Percentiles rank a stretch among this genome's conserved stretches.
Evolutionary conservation across 352 stramenopile species (phyloP).

Genomic region (Phytophthora citrophthora): DNA sequence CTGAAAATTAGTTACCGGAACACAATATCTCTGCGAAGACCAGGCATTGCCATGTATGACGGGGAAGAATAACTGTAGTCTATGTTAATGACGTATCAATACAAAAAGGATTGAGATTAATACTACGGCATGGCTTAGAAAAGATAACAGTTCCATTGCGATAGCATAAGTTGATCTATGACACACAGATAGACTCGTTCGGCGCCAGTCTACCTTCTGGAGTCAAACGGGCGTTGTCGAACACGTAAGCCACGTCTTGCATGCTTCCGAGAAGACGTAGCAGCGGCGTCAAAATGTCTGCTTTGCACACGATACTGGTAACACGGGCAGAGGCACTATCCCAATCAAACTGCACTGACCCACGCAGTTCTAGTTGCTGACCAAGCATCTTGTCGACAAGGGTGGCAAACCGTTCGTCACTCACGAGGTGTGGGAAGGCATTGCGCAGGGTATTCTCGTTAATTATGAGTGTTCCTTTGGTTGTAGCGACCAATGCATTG

Average conservation of each 20-base stretch:
- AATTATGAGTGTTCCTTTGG: slow-evolving; percentile 1
- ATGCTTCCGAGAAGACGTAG: slow-evolving; percentile 1
- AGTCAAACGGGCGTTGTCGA: slow-evolving; percentile 2
- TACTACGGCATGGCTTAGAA: not conserved
- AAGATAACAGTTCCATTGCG: not conserved
- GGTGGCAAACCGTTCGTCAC: not conserved
- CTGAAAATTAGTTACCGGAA: no score
- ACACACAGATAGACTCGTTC: not conserved
- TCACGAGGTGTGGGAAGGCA: slow-evolving; percentile 5
- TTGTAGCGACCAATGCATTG: not conserved
- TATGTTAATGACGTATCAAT: no score
- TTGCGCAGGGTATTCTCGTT: slow-evolving; percentile 4
- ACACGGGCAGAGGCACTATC: not conserved
- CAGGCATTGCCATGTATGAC: no score
- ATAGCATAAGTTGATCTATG: not conserved
- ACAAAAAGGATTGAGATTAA: no score
- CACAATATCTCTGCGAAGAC: no score
- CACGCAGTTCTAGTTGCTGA: not conserved
- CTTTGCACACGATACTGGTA: not conserved
- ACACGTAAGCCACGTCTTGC: slow-evolving; percentile 4
- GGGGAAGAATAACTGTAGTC: no score
- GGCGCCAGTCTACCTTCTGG: not conserved
- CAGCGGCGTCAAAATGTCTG: slow-evolving; percentile 3
- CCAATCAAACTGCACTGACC: slow-evolving; percentile 9
- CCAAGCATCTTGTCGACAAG: slow-evolving; percentile 1